A percentile compares a stretch with the other conserved stretches of the same genome.
Evolutionary conservation across 257 asterid genomes (phyloP).

Genomic region (Gentiana macrophylla): DNA sequence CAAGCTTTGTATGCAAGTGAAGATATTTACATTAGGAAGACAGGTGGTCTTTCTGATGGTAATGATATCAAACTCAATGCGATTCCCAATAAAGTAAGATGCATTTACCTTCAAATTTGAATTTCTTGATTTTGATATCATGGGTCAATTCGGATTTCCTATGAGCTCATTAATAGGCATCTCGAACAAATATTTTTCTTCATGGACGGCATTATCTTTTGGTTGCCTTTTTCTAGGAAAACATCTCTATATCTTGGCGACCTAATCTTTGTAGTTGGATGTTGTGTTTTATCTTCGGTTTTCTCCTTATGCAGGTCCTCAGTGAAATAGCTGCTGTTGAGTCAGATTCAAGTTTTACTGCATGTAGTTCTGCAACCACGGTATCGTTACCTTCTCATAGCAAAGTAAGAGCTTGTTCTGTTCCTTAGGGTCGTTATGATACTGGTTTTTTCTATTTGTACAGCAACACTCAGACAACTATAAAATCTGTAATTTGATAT

Average conservation of each 20-base stretch:
- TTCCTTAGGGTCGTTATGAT: background rate
- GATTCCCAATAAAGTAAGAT: constrained; percentile 40
- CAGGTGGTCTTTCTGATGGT: constrained; percentile 35
- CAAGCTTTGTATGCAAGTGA: constrained; percentile 48
- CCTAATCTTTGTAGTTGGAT: too few relatives aligned
- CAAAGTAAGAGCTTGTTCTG: constrained; percentile 24
- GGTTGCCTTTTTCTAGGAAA: too few relatives aligned
- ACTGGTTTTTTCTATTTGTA: too few relatives aligned
- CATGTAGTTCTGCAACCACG: constrained; percentile 22
- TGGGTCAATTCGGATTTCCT: constrained; percentile 4
- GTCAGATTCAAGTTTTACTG: constrained; percentile 22
- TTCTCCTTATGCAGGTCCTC: constrained; percentile 23
- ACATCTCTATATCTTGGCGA: too few relatives aligned
- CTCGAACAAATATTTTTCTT: constrained; percentile 4
- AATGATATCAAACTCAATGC: constrained; percentile 49
- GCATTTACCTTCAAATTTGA: background rate
- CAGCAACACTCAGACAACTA: too few relatives aligned
- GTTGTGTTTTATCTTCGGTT: too few relatives aligned
- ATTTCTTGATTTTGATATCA: too few relatives aligned
- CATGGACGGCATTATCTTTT: too few relatives aligned
- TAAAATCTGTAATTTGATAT: too few relatives aligned
- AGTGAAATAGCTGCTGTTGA: constrained; percentile 21
- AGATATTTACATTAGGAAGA: constrained; percentile 32
- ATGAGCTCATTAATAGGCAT: background rate
- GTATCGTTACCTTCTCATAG: constrained; percentile 15